Base-by-base conservation (phyloP, 2,329 filamentous ascomycete genomes). In the Gliomastix tumulicola region DNA sequence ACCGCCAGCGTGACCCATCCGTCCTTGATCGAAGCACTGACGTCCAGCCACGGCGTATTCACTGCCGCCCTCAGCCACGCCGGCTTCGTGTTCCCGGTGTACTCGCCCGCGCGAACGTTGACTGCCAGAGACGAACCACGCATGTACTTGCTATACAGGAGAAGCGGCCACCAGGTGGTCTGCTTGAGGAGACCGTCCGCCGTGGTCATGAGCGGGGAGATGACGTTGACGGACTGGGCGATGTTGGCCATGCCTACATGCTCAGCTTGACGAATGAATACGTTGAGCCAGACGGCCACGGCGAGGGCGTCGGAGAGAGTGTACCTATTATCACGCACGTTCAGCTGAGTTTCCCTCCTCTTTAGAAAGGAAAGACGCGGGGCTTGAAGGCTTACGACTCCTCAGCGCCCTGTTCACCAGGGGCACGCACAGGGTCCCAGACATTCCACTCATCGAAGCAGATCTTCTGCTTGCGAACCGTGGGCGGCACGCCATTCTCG, bases 391-490 rank as follows among this genome's bases (percentile, higher is more conserved):
- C 36, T 10, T 37, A 49, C 48, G 59, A 64, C 53, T 88, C 83
- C 58, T 88, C 84, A 6, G 80, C 84, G 13, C 84, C 84, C 41
- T 73, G 56, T 48, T 83, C 77, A 13, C 84, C 84, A 0, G 81
- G 81, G 0, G 84, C 83, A 8, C 83, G 74, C 36, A 70, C 66
- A 1, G 82, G 81, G 48, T 87, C 82, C 84, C 84, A 89, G 8
- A 88, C 83, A 54, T 88, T 89, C 84, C 84, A 88, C 58, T 88
- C 84, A 53, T 89, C 84, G 53, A 88, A 88, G 66, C 84, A 88
- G 54, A 89, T 86, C 35, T 71, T 82, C 32, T 77, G 81, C 4
- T 72, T 65, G 5, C 74, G 72, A n/a, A 80, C 73, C 0, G 66
- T 63, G 1, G 69, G 60, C 0, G 80, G 71, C 0, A 82, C 70